A percentile compares a stretch with the other conserved stretches of the same genome.
Conservation (phyloP, 805 yeast genomes). For the Blastobotrys attinorum region DNA sequence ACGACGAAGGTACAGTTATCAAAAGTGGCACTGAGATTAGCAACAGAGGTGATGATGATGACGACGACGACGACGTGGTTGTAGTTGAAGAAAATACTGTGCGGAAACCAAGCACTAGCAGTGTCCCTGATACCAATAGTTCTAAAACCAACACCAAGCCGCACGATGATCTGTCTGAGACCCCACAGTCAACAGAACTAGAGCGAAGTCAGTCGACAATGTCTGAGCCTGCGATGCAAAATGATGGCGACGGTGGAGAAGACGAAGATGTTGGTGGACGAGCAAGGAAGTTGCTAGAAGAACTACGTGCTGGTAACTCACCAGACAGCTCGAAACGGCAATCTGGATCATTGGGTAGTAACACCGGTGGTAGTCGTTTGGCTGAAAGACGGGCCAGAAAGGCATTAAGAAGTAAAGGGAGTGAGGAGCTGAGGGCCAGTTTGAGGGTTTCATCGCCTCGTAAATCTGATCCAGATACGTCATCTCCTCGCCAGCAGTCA, state of each 20-base stretch:
- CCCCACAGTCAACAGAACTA: background rate
- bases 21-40: too few species aligned
- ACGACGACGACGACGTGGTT: background rate
- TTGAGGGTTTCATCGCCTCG: background rate
- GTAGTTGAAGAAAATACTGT: background rate
- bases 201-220: background rate
- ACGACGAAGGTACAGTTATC: background rate
- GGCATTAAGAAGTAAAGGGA: constrained; percentile 10
- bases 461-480: too few species aligned
- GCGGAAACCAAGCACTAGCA: background rate
- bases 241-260: constrained; percentile 17
- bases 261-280: constrained; percentile 45
- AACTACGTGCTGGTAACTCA: constrained; percentile 39
- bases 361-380: constrained; percentile 10
- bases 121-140: background rate
- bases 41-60: too few species aligned
- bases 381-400: constrained; percentile 22
- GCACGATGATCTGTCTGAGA: background rate
- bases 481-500: too few species aligned
- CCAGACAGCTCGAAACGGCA: constrained; percentile 3
- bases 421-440: constrained; percentile 1
- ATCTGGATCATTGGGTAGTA: constrained; percentile 6
- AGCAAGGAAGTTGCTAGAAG: constrained; percentile 57
- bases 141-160: background rate
- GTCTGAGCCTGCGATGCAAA: constrained; percentile 3